phyloP scores from a whole-genome alignment of 768 basidiomycete genomes.

The Boletus eberwhitei region DNA sequence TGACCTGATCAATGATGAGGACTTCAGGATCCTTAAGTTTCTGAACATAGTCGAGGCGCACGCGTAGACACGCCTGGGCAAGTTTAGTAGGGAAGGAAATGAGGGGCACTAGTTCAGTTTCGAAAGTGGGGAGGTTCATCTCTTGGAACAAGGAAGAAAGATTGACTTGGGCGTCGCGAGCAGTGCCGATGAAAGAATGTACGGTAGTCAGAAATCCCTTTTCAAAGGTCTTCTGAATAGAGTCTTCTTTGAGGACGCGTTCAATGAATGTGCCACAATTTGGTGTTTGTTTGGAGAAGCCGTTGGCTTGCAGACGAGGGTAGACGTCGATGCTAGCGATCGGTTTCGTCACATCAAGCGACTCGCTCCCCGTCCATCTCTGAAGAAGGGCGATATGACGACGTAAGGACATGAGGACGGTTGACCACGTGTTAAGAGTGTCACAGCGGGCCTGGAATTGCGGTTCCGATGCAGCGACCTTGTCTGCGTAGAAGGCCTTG shows the following conservation, averaged over 20 bases:
- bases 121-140: conserved; percentile 91
- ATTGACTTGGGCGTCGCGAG: conserved; percentile 83
- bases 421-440: conserved; percentile 89
- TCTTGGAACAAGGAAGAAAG: conserved; percentile 71
- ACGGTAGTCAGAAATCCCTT: conserved; percentile 86
- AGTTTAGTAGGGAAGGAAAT: conserved; percentile 97
- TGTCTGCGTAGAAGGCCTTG: conserved; percentile 76
- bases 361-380: conserved; percentile 92
- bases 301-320: conserved; percentile 30
- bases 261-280: conserved; percentile 90
- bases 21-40: conserved; percentile 86
- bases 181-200: conserved; percentile 78
- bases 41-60: conserved; percentile 84
- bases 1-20: conserved; percentile 91
- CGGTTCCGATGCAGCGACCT: conserved; percentile 60
- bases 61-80: conserved; percentile 85
- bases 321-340: conserved; percentile 58
- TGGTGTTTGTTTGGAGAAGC: conserved; percentile 42
- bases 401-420: conserved; percentile 80
- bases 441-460: conserved; percentile 82
- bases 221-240: conserved; percentile 92
- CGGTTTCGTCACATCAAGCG: conserved; percentile 82
- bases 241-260: conserved; percentile 91
- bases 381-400: conserved; percentile 77
- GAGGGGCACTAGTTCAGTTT: conserved; percentile 82